Percentiles rank a stretch among this genome's conserved stretches.
Conservation (phyloP, 129 eudicot species). For the Lonicera japonica region DNA sequence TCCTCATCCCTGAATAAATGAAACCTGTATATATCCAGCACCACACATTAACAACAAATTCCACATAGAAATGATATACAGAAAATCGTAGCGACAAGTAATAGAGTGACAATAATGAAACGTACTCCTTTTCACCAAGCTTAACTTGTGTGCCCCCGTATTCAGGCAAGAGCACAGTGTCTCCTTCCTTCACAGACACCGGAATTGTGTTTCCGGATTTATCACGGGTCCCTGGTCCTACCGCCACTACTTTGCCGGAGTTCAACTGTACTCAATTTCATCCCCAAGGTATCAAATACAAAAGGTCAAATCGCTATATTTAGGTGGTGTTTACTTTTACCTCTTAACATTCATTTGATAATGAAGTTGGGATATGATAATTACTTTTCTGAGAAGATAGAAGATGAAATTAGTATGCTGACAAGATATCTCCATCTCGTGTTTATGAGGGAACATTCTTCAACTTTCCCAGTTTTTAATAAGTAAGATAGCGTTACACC, state of each 20-base stretch:
- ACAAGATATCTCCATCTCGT: too few relatives aligned
- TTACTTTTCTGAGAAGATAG: too few relatives aligned
- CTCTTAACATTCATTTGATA: too few relatives aligned
- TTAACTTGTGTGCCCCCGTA: constrained; percentile 82
- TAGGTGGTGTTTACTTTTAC: too few relatives aligned
- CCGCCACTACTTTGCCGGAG: constrained; percentile 81
- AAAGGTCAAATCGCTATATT: too few relatives aligned
- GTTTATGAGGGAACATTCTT: too few relatives aligned
- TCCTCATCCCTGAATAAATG: constrained; percentile 90
- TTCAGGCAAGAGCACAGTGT: constrained; percentile 85
- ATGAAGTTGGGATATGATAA: too few relatives aligned
- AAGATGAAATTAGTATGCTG: too few relatives aligned
- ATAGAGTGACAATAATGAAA: neutral
- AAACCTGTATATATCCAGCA: constrained; percentile 46
- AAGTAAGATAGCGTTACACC: too few relatives aligned
- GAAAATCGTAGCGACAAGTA: neutral
- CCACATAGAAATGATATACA: neutral
- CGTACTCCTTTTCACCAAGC: constrained; percentile 84
- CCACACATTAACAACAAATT: neutral
- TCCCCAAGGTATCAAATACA: too few relatives aligned
- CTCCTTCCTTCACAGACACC: constrained; percentile 76
- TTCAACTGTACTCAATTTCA: constrained; percentile 43
- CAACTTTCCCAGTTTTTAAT: too few relatives aligned
- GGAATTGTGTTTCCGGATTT: constrained; percentile 54
- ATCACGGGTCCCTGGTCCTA: constrained; percentile 65